Evolutionary conservation across 345 rosid genomes (phyloP), one percentile per base, ranked within the genome.

Genomic region (Pistacia vera): DNA sequence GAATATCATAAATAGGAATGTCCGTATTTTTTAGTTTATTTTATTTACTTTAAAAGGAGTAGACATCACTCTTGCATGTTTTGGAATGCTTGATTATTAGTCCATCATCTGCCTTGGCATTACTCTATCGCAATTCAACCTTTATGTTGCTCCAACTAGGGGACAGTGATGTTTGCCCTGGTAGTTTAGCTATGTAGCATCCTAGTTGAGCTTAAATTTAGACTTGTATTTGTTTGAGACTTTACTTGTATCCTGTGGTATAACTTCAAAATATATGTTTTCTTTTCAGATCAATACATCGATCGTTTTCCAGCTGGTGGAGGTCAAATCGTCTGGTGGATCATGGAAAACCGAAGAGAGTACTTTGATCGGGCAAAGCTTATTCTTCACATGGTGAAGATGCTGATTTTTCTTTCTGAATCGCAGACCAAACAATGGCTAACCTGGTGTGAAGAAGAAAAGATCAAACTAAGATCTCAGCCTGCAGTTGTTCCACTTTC

Each of bases 251-350:
- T 44, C 68, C 20, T 68, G 6, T 60, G 46, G 36, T 46, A 12
- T 60, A 69, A 75, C 57, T 38, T 38, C 30, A 59, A 62, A 17
- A 66, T 14, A 25, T 44, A 64, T 74, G n/a, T 63, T 71, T 46
- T 78, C 79, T 78, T 84, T 85, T 69, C 89, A 94, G 97, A 95
- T 81, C 97, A 92, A 81, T 95, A 92, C 80, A 89, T 95, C 25
- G 84, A 86, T 68, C 96, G 79, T 72, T 92, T 86, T 82, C 97
- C 99, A 51, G 92, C 98, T 81, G 98, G 95, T 69, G 97, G 95
- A 52, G 90, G 96, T 88, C 99, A 95, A 84, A 85, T 95, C 66
- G 93, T 88, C 74, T 95, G 97, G 99, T 95, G 99, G 99, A 90
- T 95, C 60, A 93, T 95, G 99, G 98, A 93, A 85, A 95, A 95